These are phyloP conservation scores for Starmera stellimalicola DNA, from an alignment of 1,139 yeast species.

Conservation along the genomic window DNA sequence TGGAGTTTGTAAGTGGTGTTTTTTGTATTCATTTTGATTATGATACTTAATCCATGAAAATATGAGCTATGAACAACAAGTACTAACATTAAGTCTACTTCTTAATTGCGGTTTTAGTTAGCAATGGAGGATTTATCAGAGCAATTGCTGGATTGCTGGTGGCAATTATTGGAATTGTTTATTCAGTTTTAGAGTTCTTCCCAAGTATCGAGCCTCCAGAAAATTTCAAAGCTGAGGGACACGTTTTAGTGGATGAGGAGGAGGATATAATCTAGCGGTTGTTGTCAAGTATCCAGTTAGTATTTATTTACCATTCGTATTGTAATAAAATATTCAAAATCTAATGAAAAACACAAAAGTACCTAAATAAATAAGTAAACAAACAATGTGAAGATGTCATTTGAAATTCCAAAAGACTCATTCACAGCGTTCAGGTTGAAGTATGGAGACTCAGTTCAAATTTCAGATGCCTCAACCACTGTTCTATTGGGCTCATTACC, in stretches of 20 bases:
- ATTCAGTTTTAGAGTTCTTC: constrained; percentile 53
- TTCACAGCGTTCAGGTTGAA: constrained; percentile 59
- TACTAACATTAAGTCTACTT: constrained; percentile 42
- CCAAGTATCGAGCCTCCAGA: constrained; percentile 68
- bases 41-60: not conserved
- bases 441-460: constrained; percentile 40
- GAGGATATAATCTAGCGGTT: constrained; percentile 21
- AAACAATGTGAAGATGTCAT: not conserved
- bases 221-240: constrained; percentile 34
- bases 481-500: constrained; percentile 62
- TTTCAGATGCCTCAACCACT: constrained; percentile 41
- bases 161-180: constrained; percentile 49
- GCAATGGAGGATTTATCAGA: constrained; percentile 49
- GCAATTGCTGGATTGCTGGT: constrained; percentile 47
- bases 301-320: too few relatives aligned
- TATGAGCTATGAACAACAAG: too few relatives aligned
- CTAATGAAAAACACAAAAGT: too few relatives aligned
- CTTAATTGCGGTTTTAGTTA: constrained; percentile 53
- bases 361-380: too few relatives aligned
- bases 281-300: too few relatives aligned
- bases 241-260: constrained; percentile 16
- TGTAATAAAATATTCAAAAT: too few relatives aligned
- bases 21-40: not conserved
- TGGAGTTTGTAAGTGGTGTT: constrained; percentile 46
- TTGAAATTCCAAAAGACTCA: constrained; percentile 30